These are phyloP conservation scores for Maudiozyma barnettii DNA, from an alignment of 805 yeast genomes.

Conservation along the genomic window DNA sequence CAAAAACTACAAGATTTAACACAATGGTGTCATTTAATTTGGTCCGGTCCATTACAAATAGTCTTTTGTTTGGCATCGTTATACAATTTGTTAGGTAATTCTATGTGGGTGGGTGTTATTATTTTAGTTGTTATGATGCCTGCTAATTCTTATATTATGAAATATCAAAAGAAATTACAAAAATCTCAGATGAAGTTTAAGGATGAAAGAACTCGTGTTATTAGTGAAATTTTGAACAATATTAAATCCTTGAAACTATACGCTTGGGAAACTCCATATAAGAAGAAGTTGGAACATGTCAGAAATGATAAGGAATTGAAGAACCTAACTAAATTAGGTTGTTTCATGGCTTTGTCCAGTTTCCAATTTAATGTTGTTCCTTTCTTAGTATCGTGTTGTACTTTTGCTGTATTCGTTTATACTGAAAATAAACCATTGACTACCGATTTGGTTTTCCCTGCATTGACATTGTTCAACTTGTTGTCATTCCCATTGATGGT, in stretches of 20 bases:
- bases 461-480: conserved; percentile 78
- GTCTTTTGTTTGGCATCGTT: conserved; percentile 63
- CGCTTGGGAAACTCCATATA: conserved; percentile 91
- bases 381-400: conserved; percentile 76
- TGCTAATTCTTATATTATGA: conserved; percentile 59
- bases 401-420: conserved; percentile 72
- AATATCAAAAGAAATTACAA: conserved; percentile 61
- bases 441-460: conserved; percentile 88
- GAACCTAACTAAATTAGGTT: conserved; percentile 66
- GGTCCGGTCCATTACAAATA: conserved; percentile 94
- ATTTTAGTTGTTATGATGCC: conserved; percentile 76
- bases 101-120: conserved; percentile 95
- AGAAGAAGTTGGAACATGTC: conserved; percentile 60
- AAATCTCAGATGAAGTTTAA: conserved; percentile 80
- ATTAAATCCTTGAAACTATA: conserved; percentile 88
- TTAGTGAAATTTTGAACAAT: conserved; percentile 80
- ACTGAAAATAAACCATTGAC: conserved; percentile 56
- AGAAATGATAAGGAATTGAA: conserved; percentile 81
- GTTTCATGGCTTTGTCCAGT: conserved; percentile 56
- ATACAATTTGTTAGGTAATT: conserved; percentile 63
- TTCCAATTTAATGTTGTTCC: conserved; percentile 85
- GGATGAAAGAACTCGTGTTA: conserved; percentile 84
- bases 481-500: conserved; percentile 87
- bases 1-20: conserved; percentile 79
- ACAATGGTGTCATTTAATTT: conserved; percentile 66